Evolutionary conservation across 352 stramenopile species (phyloP), one percentile per base, ranked within the genome.

Genomic region (Globisporangium cederbergense): DNA sequence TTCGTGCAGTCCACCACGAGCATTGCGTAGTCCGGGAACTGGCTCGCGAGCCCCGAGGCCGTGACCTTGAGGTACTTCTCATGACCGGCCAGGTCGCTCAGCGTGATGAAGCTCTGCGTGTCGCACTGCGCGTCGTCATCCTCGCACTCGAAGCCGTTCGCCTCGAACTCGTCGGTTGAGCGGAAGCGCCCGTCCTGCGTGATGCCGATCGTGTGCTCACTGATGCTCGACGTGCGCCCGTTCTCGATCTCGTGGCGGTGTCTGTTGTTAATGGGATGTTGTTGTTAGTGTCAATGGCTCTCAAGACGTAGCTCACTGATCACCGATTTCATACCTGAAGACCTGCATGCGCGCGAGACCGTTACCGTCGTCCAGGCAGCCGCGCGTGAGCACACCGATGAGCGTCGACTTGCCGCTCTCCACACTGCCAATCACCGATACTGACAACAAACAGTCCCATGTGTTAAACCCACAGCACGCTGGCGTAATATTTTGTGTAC

Each of bases 21-120:
- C 79, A 97, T 90, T 0, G 82, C 81, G 61, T 96, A 95, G 70
- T 96, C 86, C 0, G 88, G 86, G 47, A 92, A 93, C 56, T 93
- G 84, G 32, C 88, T 88, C 10, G 85, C 83, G 34, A 97, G 69
- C 3, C 86, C 90, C 2, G 86, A 88, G 11, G 91, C 80, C 9
- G 90, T 97, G 47, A 92, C 88, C 66, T 96, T 97, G 30, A 96
- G 79, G 68, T 97, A 97, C 47, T 95, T 90, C 42, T 90, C 83
- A 68, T 95, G 84, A 16, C 88, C 88, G 18, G 87, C 88, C 16
- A 95, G 49, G 64, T 96, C 88, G 60, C 81, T 91, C 43, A 91
- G 66, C 10, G 80, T 89, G 38, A 91, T 79, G 32, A 86, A 74
- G 59, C 62, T 79, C 34, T 65, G 58, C 32, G 70, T 56, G 13